Evolutionary conservation across 768 basidiomycete genomes (phyloP).

Genomic region (Cantharellus cinnabarinus): DNA sequence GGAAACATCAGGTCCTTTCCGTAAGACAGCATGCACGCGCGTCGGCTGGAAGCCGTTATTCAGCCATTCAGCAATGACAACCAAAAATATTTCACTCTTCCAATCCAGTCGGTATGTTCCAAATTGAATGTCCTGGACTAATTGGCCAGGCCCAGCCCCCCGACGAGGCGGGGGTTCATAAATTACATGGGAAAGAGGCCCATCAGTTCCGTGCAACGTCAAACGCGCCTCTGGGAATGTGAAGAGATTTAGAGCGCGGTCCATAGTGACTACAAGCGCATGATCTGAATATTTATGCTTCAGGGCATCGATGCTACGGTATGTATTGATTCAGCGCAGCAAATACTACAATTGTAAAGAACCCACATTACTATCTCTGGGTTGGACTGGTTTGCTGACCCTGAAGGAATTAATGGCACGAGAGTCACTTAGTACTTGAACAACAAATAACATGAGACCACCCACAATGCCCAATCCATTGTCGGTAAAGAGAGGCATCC

Average conservation of each 20-base stretch:
- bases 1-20: constrained; percentile 33
- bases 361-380: no score
- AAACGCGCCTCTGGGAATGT: constrained; percentile 27
- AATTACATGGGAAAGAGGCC: constrained; percentile 22
- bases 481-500: neutral
- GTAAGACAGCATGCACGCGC: constrained; percentile 31
- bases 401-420: no score
- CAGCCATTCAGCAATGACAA: constrained; percentile 32
- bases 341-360: neutral
- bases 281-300: constrained; percentile 1
- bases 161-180: constrained; percentile 31
- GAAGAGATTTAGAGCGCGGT: constrained; percentile 27
- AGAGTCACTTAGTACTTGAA: no score
- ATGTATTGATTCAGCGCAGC: neutral
- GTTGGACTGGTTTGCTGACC: no score
- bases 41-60: constrained; percentile 10
- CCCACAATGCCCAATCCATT: neutral
- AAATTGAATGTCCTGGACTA: constrained; percentile 30
- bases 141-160: constrained; percentile 26
- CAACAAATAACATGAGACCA: no score
- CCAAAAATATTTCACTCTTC: constrained; percentile 40
- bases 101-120: constrained; percentile 37
- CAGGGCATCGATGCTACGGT: neutral
- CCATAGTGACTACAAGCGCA: constrained; percentile 24
- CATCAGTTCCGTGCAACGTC: constrained; percentile 17